Percentiles rank a stretch among this genome's conserved stretches.
Conservation (phyloP, 1,139 yeast genomes). For the Yamadazyma siamensis region DNA sequence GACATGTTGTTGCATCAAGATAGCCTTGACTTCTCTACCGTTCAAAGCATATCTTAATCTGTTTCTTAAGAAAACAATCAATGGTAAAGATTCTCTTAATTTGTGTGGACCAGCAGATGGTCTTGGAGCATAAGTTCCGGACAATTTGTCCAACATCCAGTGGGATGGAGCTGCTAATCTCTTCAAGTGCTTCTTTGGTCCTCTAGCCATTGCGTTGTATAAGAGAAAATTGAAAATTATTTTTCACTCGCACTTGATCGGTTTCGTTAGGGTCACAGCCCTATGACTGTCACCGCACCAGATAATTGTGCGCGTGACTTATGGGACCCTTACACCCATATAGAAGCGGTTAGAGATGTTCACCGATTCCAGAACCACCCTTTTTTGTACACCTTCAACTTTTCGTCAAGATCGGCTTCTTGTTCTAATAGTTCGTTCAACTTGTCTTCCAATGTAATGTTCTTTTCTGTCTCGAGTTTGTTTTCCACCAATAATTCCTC, state of each 20-base stretch:
- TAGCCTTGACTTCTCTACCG: slow-evolving; percentile 99
- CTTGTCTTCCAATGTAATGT: slow-evolving; percentile 51
- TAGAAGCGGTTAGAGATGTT: too few relatives aligned
- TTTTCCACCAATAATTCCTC: slow-evolving; percentile 44
- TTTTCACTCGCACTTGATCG: too few relatives aligned
- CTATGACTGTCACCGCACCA: slow-evolving; percentile 2
- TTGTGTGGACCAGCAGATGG: slow-evolving; percentile 99
- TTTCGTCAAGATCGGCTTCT: slow-evolving; percentile 26
- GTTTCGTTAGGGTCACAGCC: slow-evolving; percentile 5
- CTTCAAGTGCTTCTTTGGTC: slow-evolving; percentile 42
- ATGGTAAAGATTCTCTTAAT: slow-evolving; percentile 98
- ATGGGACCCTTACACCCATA: too few relatives aligned
- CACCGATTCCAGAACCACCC: slow-evolving; percentile 15
- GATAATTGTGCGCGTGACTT: too few relatives aligned
- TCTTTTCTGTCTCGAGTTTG: slow-evolving; percentile 59
- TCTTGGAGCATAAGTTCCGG: slow-evolving; percentile 99
- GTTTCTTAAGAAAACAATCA: slow-evolving; percentile 97
- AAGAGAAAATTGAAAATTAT: slow-evolving; percentile 5
- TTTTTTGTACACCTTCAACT: slow-evolving; percentile 22
- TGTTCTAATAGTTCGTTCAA: slow-evolving; percentile 25
- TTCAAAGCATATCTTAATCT: slow-evolving; percentile 98
- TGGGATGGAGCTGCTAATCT: slow-evolving; percentile 80
- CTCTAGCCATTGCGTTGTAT: slow-evolving; percentile 25
- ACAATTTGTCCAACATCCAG: slow-evolving; percentile 99
- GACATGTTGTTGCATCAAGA: slow-evolving; percentile 98